Base-by-base conservation (phyloP, 441 rosid species). In the Theobroma grandiflorum region DNA sequence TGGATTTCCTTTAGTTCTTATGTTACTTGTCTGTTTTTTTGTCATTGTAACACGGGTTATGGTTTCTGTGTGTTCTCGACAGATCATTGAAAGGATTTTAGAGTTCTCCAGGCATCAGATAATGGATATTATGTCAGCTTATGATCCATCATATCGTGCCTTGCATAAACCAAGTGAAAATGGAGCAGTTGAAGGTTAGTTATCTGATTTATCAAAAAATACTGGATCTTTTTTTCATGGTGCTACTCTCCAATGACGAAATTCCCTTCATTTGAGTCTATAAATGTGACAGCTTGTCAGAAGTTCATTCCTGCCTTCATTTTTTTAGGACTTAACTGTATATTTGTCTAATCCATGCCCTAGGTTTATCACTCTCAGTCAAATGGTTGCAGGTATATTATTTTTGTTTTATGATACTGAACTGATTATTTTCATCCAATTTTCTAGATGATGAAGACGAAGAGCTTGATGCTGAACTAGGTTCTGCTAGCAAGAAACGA, bases 31-130 rank as follows among this genome's bases (percentile, higher is more conserved):
- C 20, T 38, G 80, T 35, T 20, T 74, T 7, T 59, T 78, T 69
- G 66, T 73, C n/a, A 53, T 72, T 79, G n/a, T 76, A 26, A 50
- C 12, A 74, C 0, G 22, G 53, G 12, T 14, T 74, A 74, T 40
- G 77, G 15, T 47, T 70, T 67, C 62, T 53, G 2, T 84, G 71
- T 64, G 38, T 64, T 77, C 74, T 82, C 84, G 58, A 76, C 89
- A 97, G 99, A 90, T 93, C 65, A 97, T 97, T 89, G 99, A 97
- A 86, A 89, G 99, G 86, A 91, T 95, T 89, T 81, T 97, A 86
- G 99, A 95, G 90, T 95, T 95, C 85, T 91, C 97, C 68, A 91
- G 95, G 85, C 98, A 87, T 89, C 99, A 95, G 86, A 90, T 95
- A 83, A 85, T 87, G 85, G 98, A 90, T 73, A 89, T 95, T 64